Base-by-base conservation (phyloP, 768 basidiomycete species). In the Serendipita sp. region DNA sequence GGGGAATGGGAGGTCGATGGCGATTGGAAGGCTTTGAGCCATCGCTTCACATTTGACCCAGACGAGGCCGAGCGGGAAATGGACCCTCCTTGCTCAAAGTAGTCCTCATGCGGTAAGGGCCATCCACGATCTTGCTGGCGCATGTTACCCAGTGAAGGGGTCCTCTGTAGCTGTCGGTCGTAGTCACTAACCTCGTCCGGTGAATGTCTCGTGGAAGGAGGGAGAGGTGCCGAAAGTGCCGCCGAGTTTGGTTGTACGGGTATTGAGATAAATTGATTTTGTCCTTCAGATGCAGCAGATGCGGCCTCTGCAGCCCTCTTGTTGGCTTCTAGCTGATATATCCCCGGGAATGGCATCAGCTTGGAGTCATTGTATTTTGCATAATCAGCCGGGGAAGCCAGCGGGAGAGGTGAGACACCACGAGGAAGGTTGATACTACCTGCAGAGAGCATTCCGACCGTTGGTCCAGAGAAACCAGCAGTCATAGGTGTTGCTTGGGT, bases 311-410 rank as follows among this genome's bases (percentile, higher is more conserved):
- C 42, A 20, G 62, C 13, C 24, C 63, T 58, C 34, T 42, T 38
- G 34, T 64, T 66, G 38, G 66, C 65, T 24, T 64, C 88, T 41
- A 92, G 76, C 67, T 81, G 80, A 68, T 84, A 80, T 72, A 92
- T 85, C 41, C 90, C 90, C 26, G 90, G 90, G 79, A 95, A 93
- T 0, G 93, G 90, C 72, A 86, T 88, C 38, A 96, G 76, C 71
- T 97, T 97, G 30, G 81, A 75, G 66, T 83, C 81, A 65, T 82
- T 82, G 72, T 87, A 94, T 73, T 79, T 88, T 30, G 78, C 76
- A 70, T 84, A 72, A 72, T 90, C 89, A 31, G 80, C 80, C 14
- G 82, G 78, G 28, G 86, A 84, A 11, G 83, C 80, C 17, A 83
- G 80, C 42, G 90, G 90, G 41, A 92, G 81, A n/a, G 88, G 86